Conservation (phyloP, 1,139 yeast species). For the Suhomyces kunorum region DNA sequence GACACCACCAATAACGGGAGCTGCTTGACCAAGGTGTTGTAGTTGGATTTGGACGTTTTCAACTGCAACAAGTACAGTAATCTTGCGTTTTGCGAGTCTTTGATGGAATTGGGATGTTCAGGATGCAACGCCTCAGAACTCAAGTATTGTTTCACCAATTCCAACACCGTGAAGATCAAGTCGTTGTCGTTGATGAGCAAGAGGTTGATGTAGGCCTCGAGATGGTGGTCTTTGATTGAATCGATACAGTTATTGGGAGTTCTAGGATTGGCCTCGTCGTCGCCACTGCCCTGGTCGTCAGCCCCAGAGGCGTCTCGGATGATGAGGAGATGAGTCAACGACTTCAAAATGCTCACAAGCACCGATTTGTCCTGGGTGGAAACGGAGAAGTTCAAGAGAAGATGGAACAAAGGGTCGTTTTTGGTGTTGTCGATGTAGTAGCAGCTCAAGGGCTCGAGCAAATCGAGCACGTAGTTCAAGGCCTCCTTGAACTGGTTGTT, state of each 20-base stretch:
- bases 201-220: slow-evolving; percentile 33
- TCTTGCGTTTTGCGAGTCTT: slow-evolving; percentile 37
- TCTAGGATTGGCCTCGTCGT: slow-evolving; percentile 23
- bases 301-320: slow-evolving; percentile 34
- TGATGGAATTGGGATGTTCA: slow-evolving; percentile 29
- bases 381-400: slow-evolving; percentile 48
- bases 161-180: slow-evolving; percentile 34
- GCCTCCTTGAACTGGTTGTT: slow-evolving; percentile 58
- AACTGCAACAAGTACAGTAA: slow-evolving; percentile 37
- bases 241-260: slow-evolving; percentile 45
- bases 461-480: slow-evolving; percentile 69
- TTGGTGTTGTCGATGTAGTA: slow-evolving; percentile 73
- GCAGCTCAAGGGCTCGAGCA: slow-evolving; percentile 82
- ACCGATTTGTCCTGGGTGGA: slow-evolving; percentile 57
- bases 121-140: slow-evolving; percentile 43
- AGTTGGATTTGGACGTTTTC: slow-evolving; percentile 34
- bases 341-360: slow-evolving; percentile 45
- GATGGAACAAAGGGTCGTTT: slow-evolving; percentile 60
- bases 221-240: slow-evolving; percentile 35
- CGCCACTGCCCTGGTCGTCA: slow-evolving; percentile 12
- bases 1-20: slow-evolving; percentile 61
- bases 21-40: slow-evolving; percentile 53
- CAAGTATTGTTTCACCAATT: slow-evolving; percentile 42
- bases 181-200: slow-evolving; percentile 43
- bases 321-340: slow-evolving; percentile 44